Base-by-base conservation (phyloP, 139 green algal species). In the Spirogloea muscicola region DNA sequence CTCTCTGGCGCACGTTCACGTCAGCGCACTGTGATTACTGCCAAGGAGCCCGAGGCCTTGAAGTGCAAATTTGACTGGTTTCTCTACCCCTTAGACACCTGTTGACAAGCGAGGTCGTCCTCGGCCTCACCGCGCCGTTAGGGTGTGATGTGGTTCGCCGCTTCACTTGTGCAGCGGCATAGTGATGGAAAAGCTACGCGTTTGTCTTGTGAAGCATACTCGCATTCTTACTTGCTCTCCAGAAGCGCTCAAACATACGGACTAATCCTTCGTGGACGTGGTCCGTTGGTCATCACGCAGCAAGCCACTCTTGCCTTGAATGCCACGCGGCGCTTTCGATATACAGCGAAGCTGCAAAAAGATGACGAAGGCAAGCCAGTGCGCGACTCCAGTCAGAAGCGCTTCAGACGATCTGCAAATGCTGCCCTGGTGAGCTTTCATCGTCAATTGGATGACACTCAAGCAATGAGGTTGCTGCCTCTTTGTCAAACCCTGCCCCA, bases 251-350 rank as follows among this genome's bases (percentile, higher is more conserved):
- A 29, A 27, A 52, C 64, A 33, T 43, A 9, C 29, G 29, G 36
- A 49, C 40, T 25, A 55, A 7, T n/a, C 40, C 40, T 68, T n/a
- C 16, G 2, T 62, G 13, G 43, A 7, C 18, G 33, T 71, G 7
- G n/a, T 18, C 7, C 13, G 13, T 25, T 38, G 13, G 57, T 34
- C 10, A 6, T 18, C 16, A 21, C 13, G 27, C 67, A 76, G 70
- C 21, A 69, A 73, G 70, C 70, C 33, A 79, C 70, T 3, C 43
- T 79, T 13, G 70, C 49, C 43, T 41, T 79, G 29, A 79, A 79
- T 25, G 70, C 70, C 2, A 59, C 60, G 1, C 33, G 70, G 42
- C 40, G 70, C 29, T 79, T 79, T 25, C 62, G 70, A 7, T 76
- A 76, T 49, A 76, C 67, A 9, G 67, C 67, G 13, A 76, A 76